Conservation (phyloP, 176 grass and related monocot species). For the Leersia perrieri region DNA sequence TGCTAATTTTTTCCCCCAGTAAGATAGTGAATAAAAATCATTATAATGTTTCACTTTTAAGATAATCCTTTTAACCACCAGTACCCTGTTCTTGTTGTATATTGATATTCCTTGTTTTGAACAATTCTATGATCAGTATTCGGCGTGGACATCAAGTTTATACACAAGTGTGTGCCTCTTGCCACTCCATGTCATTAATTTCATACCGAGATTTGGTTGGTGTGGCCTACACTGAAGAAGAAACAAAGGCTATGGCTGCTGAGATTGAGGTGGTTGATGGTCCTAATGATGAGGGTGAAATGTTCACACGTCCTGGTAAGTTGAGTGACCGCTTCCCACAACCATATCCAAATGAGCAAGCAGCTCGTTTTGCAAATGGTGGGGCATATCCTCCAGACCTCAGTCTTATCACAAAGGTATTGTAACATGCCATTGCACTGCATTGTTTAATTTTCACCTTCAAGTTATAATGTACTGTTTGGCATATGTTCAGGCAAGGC, state of each 20-base stretch:
- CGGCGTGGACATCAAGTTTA: conserved; percentile 96
- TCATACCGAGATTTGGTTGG: conserved; percentile 93
- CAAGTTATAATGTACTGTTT: background rate
- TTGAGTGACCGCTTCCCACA: conserved; percentile 93
- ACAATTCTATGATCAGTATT: conserved; percentile 56
- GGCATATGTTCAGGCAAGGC: conserved; percentile 62
- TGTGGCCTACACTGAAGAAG: conserved; percentile 96
- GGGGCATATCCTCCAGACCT: conserved; percentile 96
- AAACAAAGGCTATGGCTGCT: conserved; percentile 96
- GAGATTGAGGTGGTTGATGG: conserved; percentile 97
- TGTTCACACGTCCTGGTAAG: conserved; percentile 83
- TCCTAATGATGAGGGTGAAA: conserved; percentile 96
- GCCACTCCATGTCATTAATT: conserved; percentile 96
- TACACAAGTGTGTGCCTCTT: conserved; percentile 95
- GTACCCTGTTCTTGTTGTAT: background rate
- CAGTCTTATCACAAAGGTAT: conserved; percentile 97
- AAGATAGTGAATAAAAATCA: background rate
- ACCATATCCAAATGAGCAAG: conserved; percentile 92
- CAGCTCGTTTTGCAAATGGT: conserved; percentile 93
- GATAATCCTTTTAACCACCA: background rate
- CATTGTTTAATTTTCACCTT: conserved; percentile 6
- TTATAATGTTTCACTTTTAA: background rate
- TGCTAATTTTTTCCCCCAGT: background rate
- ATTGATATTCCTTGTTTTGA: background rate
- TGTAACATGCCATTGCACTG: background rate